Base-by-base conservation (phyloP, 1,139 yeast genomes). In the Saccharomyces hybrid region DNA sequence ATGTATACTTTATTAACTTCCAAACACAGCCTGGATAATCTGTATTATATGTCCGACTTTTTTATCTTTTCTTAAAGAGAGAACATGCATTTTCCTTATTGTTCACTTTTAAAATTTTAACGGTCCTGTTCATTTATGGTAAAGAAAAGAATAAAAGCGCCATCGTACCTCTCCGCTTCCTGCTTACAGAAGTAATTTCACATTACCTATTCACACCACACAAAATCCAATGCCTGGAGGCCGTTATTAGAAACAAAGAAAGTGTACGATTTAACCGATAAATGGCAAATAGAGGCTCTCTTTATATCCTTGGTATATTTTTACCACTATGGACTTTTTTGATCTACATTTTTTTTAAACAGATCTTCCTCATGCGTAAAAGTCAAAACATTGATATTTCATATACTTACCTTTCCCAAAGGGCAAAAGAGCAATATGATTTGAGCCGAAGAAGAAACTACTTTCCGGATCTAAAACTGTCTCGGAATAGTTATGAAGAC, bases 401-500 rank as follows among this genome's bases (percentile, higher is more conserved):
- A 7, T 49, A 44, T 14, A 25, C 38, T 32, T 13, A 13, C 3
- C 38, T 32, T 5, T 32, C 38, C 14, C 38, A 32, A 32, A 32
- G 38, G 14, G 38, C 14, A 13, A 32, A 32, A 13, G 19, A 32
- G 14, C 38, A 32, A 32, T 32, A 32, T 32, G 38, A 32, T 3
- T 32, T 4, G 4, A 32, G 14, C 14, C 38, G 38, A 32, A 32
- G 38, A 32, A 32, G 38, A 32, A 32, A n/a, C 38, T 32, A 32
- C 38, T 32, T 32, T 3, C 38, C 38, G 14, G 38, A 32, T 13
- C 3, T 55, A 79, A 57, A 79, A 75, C 62, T 63, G 38, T 78
- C 79, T 61, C 78, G 78, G 56, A 68, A 70, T 52, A 63, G 77
- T 49, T 79, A 76, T 58, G 67, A 67, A 51, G 78, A 78, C 19